These are phyloP conservation scores for Fusarium sp. DNA, from an alignment of 2,329 filamentous ascomycete species.

Conservation along the genomic window DNA sequence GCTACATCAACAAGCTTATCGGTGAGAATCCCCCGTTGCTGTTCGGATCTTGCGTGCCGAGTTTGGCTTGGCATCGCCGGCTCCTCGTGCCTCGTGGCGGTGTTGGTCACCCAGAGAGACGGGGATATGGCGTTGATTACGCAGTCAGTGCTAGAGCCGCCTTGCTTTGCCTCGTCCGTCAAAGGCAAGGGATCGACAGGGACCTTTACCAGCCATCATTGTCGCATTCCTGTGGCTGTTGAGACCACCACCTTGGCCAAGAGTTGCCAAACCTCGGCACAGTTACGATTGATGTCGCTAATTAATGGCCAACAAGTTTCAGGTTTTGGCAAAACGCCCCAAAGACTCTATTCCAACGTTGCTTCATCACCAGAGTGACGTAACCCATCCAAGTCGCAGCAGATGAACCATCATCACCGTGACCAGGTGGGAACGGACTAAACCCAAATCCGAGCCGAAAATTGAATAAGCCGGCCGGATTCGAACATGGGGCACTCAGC, in stretches of 20 bases:
- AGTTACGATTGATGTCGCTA: background rate
- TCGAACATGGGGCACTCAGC: background rate
- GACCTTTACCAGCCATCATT: background rate
- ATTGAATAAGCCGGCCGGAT: slow-evolving; percentile 3
- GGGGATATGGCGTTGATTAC: background rate
- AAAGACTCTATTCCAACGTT: background rate
- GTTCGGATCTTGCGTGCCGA: slow-evolving; percentile 28
- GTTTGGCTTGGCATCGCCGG: slow-evolving; percentile 22
- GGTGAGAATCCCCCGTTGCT: slow-evolving; percentile 6
- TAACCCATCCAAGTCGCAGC: background rate
- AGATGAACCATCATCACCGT: background rate
- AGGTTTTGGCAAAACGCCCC: background rate
- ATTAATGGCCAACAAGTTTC: background rate
- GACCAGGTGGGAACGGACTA: background rate
- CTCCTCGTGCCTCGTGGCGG: background rate
- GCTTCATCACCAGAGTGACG: slow-evolving; percentile 1
- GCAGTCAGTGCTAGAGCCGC: slow-evolving; percentile 1
- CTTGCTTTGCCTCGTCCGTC: background rate
- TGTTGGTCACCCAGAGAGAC: background rate
- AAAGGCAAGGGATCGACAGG: slow-evolving; percentile 10
- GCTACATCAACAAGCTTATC: slow-evolving; percentile 33
- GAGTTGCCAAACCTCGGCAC: background rate
- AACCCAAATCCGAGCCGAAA: slow-evolving; percentile 3
- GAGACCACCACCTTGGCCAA: background rate
- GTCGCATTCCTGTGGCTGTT: background rate